Evolutionary conservation across 805 yeast genomes (phyloP).

Genomic region (Kodamaea fukazawae): DNA sequence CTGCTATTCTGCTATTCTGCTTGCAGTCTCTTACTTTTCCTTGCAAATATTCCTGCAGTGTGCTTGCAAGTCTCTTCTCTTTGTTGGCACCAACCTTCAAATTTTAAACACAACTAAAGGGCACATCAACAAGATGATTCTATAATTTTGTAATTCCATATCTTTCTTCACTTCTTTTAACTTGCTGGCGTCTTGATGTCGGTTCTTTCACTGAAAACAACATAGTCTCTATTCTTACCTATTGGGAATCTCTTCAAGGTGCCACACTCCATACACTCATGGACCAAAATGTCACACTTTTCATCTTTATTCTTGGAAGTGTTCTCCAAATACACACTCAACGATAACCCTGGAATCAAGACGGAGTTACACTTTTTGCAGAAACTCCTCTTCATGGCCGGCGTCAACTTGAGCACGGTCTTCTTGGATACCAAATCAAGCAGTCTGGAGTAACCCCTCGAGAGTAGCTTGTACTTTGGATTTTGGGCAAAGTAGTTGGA

Average conservation of each 20-base stretch:
- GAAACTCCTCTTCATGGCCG: slow-evolving; percentile 59
- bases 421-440: slow-evolving; percentile 64
- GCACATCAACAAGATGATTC: no score
- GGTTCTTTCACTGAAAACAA: slow-evolving; percentile 43
- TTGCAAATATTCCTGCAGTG: no score
- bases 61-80: no score
- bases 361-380: slow-evolving; percentile 66
- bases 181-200: slow-evolving; percentile 17
- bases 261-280: slow-evolving; percentile 54
- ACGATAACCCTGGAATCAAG: slow-evolving; percentile 48
- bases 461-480: slow-evolving; percentile 38
- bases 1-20: no score
- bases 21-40: no score
- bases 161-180: no score
- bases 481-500: slow-evolving; percentile 39
- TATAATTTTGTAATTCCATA: no score
- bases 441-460: slow-evolving; percentile 53
- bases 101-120: no score
- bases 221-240: slow-evolving; percentile 52
- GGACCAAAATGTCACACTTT: slow-evolving; percentile 46
- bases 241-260: slow-evolving; percentile 55
- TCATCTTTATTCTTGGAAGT: slow-evolving; percentile 28
- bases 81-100: no score
- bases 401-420: slow-evolving; percentile 62
- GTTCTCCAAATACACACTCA: slow-evolving; percentile 41